Conservation (phyloP, 495 filamentous ascomycete genomes). For the Lasiosphaeria ovina region DNA sequence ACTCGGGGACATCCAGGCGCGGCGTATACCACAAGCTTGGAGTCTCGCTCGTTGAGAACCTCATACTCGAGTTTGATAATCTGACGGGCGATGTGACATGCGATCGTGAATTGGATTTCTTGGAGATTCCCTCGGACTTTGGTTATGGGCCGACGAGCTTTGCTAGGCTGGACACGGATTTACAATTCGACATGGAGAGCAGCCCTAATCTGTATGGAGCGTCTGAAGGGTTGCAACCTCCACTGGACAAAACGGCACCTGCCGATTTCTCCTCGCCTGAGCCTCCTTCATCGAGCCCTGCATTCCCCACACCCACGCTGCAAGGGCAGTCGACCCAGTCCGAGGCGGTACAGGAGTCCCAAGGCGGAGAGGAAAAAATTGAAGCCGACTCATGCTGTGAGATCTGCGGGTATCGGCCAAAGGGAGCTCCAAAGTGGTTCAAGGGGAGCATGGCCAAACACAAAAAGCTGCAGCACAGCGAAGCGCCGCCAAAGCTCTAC, state of each 20-base stretch:
- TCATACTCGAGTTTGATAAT: conserved; percentile 30
- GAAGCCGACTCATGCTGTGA: conserved; percentile 44
- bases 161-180: too few relatives aligned
- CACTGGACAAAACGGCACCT: neutral
- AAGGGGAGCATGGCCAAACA: conserved; percentile 54
- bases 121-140: neutral
- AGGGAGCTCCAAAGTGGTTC: conserved; percentile 53
- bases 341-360: conserved; percentile 11
- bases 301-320: neutral
- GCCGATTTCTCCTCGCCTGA: conserved; percentile 2
- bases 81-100: neutral
- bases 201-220: too few relatives aligned
- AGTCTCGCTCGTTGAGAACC: conserved; percentile 34
- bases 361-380: conserved; percentile 24
- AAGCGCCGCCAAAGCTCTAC: conserved; percentile 43
- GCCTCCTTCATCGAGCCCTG: conserved; percentile 6
- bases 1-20: conserved; percentile 29
- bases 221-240: neutral
- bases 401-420: conserved; percentile 49
- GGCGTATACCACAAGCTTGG: conserved; percentile 37
- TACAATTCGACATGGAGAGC: too few relatives aligned
- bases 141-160: too few relatives aligned
- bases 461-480: conserved; percentile 48
- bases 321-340: conserved; percentile 12
- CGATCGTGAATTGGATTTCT: neutral